phyloP scores from a whole-genome alignment of 352 stramenopile genomes.

The Pythium scleroteichum region DNA sequence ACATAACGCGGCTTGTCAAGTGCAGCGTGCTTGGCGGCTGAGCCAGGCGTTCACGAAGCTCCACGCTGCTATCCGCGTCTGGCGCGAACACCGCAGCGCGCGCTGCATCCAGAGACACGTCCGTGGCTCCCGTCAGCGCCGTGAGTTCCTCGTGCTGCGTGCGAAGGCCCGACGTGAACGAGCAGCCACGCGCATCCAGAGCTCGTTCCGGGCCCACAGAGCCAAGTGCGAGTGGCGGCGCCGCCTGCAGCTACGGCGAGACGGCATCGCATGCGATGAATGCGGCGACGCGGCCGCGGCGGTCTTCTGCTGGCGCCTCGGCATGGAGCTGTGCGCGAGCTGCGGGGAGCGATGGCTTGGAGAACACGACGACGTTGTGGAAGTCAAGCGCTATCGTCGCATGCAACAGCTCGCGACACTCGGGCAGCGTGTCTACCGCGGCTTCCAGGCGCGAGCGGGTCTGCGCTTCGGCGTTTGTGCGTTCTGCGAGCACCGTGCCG shows the following conservation, averaged over 20 bases:
- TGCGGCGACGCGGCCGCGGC: conserved; percentile 40
- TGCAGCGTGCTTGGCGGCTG: conserved; percentile 44
- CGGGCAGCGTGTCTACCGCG: conserved; percentile 43
- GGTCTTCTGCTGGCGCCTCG: conserved; percentile 35
- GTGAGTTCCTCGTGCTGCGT: conserved; percentile 33
- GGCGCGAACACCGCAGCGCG: conserved; percentile 26
- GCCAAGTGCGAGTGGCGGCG: conserved; percentile 35
- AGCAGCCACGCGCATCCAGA: conserved; percentile 49
- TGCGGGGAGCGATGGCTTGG: conserved; percentile 30
- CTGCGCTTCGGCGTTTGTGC: conserved; percentile 36
- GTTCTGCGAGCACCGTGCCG: conserved; percentile 42
- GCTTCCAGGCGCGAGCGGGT: conserved; percentile 31
- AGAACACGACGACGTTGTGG: conserved; percentile 18
- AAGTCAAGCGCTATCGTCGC: conserved; percentile 37
- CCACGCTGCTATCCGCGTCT: not conserved
- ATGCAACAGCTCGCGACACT: conserved; percentile 27
- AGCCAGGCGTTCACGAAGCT: conserved; percentile 26
- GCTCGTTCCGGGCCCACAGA: conserved; percentile 34
- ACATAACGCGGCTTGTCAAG: conserved; percentile 6
- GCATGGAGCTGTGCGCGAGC: conserved; percentile 32
- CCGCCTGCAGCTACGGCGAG: conserved; percentile 33
- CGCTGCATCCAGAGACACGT: conserved; percentile 29
- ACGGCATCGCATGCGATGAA: conserved; percentile 40
- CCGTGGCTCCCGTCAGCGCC: conserved; percentile 19
- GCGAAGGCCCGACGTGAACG: conserved; percentile 30